Conservation (phyloP, 1,284 basidiomycete species). For the Fomitopsis schrenkii region DNA sequence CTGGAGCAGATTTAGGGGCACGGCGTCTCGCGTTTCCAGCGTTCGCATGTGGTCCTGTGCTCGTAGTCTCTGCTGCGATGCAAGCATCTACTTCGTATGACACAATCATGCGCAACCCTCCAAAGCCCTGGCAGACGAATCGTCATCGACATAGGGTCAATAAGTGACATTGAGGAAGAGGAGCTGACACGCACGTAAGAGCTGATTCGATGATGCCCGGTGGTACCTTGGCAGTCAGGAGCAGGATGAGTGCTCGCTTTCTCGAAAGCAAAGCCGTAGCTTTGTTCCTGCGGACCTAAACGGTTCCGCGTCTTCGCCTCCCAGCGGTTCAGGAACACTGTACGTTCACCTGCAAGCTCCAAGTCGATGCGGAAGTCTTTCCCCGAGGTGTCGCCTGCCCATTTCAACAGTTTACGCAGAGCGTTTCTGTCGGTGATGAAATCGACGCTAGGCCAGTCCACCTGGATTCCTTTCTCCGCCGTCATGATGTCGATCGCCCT, state of each 20-base stretch:
- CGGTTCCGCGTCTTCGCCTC: slow-evolving; percentile 9
- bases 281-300: not conserved
- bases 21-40: slow-evolving; percentile 7
- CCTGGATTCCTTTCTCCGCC: slow-evolving; percentile 17
- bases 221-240: slow-evolving; percentile 35
- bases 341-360: slow-evolving; percentile 47
- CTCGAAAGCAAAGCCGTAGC: slow-evolving; percentile 47
- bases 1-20: not conserved
- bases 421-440: slow-evolving; percentile 55
- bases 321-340: slow-evolving; percentile 46
- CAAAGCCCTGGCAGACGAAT: not conserved
- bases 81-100: slow-evolving; percentile 28
- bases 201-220: slow-evolving; percentile 47
- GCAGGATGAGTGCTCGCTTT: slow-evolving; percentile 37
- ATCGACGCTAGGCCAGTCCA: slow-evolving; percentile 48
- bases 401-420: slow-evolving; percentile 50
- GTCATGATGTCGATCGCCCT: slow-evolving; percentile 20
- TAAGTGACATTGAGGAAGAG: not conserved
- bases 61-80: slow-evolving; percentile 1
- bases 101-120: slow-evolving; percentile 24
- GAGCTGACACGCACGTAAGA: slow-evolving; percentile 37
- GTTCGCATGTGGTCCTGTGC: slow-evolving; percentile 4
- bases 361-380: slow-evolving; percentile 53
- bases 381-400: slow-evolving; percentile 31
- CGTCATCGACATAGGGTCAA: not conserved